Percentiles rank a stretch among this genome's conserved stretches.
These are phyloP conservation scores for Podospora sp. DNA, from an alignment of 495 filamentous ascomycete species.

Conservation along the genomic window DNA sequence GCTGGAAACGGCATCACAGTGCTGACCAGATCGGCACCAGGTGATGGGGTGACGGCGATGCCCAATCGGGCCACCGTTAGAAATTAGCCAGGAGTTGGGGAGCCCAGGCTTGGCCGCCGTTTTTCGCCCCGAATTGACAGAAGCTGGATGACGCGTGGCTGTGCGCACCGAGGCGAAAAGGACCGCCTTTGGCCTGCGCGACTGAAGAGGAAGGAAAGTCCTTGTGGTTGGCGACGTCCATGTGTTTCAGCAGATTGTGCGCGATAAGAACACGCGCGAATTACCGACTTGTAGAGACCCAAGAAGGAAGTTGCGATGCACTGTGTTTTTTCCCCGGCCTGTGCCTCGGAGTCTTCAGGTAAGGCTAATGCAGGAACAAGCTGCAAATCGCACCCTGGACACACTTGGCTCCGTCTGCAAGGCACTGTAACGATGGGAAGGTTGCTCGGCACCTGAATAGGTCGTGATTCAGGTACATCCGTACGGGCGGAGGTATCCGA, in stretches of 20 bases:
- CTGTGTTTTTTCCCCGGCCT: not conserved
- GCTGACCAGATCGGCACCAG: conserved; percentile 11
- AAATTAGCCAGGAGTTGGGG: conserved; percentile 7
- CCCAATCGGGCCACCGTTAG: conserved; percentile 21
- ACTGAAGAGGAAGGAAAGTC: conserved; percentile 6
- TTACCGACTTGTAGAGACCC: not conserved
- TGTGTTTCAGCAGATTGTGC: conserved; percentile 13
- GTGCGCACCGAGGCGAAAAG: not conserved
- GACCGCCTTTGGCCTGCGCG: conserved; percentile 1
- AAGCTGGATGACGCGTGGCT: not conserved
- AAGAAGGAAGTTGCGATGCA: conserved; percentile 17
- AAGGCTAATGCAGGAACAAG: conserved; percentile 27
- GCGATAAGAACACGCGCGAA: conserved; percentile 16
- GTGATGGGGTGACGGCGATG: conserved; percentile 15
- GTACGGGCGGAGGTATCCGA: conserved; percentile 20
- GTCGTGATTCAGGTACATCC: conserved; percentile 12
- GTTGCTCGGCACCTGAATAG: conserved; percentile 9
- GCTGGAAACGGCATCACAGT: conserved; percentile 20
- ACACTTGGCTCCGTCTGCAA: conserved; percentile 14
- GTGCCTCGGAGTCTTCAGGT: conserved; percentile 3
- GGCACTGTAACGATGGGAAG: conserved; percentile 4
- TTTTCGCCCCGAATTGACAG: not conserved
- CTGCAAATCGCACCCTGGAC: not conserved
- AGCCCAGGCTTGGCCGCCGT: not conserved
- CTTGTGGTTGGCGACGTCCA: not conserved